Conservation (phyloP, 352 stramenopile species). For the Globisporangium nodosum region DNA sequence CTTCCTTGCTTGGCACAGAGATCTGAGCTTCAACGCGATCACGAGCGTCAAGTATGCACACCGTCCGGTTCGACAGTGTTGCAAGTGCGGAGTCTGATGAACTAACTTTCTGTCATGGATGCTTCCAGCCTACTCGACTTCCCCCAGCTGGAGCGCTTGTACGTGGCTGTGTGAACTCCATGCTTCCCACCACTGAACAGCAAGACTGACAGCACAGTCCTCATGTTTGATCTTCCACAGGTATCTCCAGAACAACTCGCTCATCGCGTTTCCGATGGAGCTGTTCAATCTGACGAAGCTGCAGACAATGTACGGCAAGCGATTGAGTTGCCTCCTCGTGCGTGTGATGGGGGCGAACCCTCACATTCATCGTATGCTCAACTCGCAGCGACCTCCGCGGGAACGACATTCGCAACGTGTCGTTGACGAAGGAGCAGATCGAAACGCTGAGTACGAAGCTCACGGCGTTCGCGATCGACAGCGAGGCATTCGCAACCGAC, state of each 20-base stretch:
- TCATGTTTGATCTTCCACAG: neutral
- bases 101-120: neutral
- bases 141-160: constrained; percentile 14
- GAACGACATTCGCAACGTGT: constrained; percentile 9
- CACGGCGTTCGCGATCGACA: constrained; percentile 12
- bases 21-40: constrained; percentile 15
- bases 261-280: constrained; percentile 11
- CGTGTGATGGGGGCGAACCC: neutral
- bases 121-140: constrained; percentile 7
- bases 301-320: constrained; percentile 5
- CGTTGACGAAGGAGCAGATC: constrained; percentile 8
- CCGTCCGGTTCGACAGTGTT: neutral
- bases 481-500: constrained; percentile 4
- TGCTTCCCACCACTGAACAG: neutral
- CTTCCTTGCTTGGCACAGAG: neutral
- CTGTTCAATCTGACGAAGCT: constrained; percentile 15
- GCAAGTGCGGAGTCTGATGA: neutral
- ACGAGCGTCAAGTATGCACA: constrained; percentile 3
- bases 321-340: neutral
- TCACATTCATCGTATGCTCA: neutral
- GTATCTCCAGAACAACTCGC: constrained; percentile 18
- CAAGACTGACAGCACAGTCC: neutral
- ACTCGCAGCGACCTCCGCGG: constrained; percentile 15
- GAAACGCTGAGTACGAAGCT: constrained; percentile 7
- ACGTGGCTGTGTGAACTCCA: neutral